phyloP scores from a whole-genome alignment of 495 filamentous ascomycete species.

The Penicillium lagena region DNA sequence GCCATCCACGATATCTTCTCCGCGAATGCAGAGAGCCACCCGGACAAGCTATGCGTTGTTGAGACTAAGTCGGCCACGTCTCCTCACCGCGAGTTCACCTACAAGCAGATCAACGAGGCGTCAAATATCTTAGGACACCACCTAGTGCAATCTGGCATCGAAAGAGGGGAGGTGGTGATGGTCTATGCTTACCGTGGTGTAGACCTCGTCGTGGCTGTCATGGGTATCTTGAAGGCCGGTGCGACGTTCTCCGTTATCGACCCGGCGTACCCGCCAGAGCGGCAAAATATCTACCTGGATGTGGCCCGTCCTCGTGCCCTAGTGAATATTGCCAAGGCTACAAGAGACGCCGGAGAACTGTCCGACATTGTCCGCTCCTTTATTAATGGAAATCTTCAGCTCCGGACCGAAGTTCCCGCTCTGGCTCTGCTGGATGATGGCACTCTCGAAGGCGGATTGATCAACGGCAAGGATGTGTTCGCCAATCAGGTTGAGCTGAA shows the following conservation, averaged over 20 bases:
- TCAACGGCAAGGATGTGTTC: constrained; percentile 63
- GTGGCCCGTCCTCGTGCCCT: constrained; percentile 77
- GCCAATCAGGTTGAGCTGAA: constrained; percentile 44
- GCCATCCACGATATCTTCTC: constrained; percentile 76
- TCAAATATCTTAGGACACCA: constrained; percentile 77
- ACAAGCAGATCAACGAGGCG: constrained; percentile 80
- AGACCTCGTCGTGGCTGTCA: constrained; percentile 42
- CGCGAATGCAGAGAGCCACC: constrained; percentile 65
- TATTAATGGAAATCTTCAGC: constrained; percentile 64
- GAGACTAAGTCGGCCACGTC: constrained; percentile 65
- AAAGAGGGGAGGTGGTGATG: constrained; percentile 87
- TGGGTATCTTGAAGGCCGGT: constrained; percentile 51
- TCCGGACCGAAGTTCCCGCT: constrained; percentile 72
- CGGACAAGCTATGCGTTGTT: constrained; percentile 72
- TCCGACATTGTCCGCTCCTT: constrained; percentile 65
- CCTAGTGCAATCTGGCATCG: constrained; percentile 63
- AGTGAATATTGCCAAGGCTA: constrained; percentile 75
- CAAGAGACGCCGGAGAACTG: constrained; percentile 64
- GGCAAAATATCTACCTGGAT: constrained; percentile 88
- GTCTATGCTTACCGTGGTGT: constrained; percentile 75
- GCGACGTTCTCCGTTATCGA: constrained; percentile 64
- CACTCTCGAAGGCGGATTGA: constrained; percentile 59
- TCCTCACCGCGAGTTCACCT: constrained; percentile 68
- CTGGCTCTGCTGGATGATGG: constrained; percentile 71
- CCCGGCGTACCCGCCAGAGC: constrained; percentile 77